Evolutionary conservation across 345 rosid genomes (phyloP), one percentile per base, ranked within the genome.

Genomic region (Balakata baccata): DNA sequence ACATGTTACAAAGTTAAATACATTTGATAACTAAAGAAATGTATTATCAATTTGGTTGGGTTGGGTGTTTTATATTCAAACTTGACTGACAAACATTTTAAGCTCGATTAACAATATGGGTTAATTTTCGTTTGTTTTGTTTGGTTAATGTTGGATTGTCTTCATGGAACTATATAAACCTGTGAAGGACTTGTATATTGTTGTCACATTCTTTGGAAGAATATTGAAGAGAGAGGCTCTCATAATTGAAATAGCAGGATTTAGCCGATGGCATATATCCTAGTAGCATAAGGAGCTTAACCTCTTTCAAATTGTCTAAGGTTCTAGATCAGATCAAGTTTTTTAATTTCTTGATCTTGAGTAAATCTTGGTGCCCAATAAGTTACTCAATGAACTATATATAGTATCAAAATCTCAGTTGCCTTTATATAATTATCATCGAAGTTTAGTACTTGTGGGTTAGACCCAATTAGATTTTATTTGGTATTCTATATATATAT

Each of bases 91-190:
- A 29, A 29, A 29, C 34, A 29, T 29, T 29, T 29, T 29, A 29
- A 29, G 57, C 67, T 65, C 75, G 71, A 66, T 77, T 64, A 38
- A 59, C 63, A 39, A 52, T 57, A 61, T 58, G 29, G 51, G 43
- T 74, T n/a, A n/a, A n/a, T n/a, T 13, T 66, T 57, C 34, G 17
- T 66, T 66, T 29, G 54, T 46, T 64, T 62, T 64, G 67, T 47
- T 68, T 75, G 59, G 53, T 47, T 68, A 53, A 54, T 64, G 71
- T 65, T 79, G 56, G 51, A 75, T 43, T 70, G 68, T 70, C 54
- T 29, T 74, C 7, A 58, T n/a, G 70, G 71, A 64, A 69, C 39
- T 57, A 47, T 58, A 2, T 71, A 46, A 22, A 60, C 57, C 69
- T 66, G 59, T 66, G 64, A 52, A 59, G 62, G 68, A 67, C 45